phyloP scores from a whole-genome alignment of 768 basidiomycete species.

The Neoboletus magnificus region DNA sequence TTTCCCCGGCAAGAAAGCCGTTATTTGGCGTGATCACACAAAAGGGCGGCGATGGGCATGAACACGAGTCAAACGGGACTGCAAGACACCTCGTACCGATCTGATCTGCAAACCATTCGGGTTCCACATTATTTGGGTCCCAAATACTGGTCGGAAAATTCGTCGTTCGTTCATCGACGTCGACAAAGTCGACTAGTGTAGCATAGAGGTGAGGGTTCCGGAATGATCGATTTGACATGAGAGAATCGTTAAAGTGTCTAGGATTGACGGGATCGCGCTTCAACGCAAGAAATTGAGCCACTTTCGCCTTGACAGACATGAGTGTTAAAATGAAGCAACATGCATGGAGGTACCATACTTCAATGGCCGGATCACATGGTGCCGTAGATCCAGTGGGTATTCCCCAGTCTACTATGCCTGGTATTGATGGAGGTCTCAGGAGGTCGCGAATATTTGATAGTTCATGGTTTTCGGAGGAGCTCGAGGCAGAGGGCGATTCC shows the following conservation, averaged over 20 bases:
- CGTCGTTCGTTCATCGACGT: slow-evolving; percentile 83
- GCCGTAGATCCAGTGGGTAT: slow-evolving; percentile 58
- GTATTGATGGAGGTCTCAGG: slow-evolving; percentile 60
- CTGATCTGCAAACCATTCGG: slow-evolving; percentile 73
- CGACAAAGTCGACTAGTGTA: slow-evolving; percentile 92
- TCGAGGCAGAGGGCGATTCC: slow-evolving; percentile 8
- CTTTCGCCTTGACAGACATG: slow-evolving; percentile 57
- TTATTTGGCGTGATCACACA: slow-evolving; percentile 3
- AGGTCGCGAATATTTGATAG: slow-evolving; percentile 51
- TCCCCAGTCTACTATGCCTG: slow-evolving; percentile 70
- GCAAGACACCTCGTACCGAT: slow-evolving; percentile 57
- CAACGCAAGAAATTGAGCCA: slow-evolving; percentile 71
- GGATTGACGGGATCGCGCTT: slow-evolving; percentile 61
- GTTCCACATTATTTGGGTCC: slow-evolving; percentile 60
- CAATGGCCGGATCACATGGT: slow-evolving; percentile 59
- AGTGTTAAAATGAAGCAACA: background rate
- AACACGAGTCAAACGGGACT: slow-evolving; percentile 25
- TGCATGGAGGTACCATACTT: slow-evolving; percentile 38
- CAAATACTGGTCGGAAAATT: slow-evolving; percentile 77
- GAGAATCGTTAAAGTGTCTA: slow-evolving; percentile 92
- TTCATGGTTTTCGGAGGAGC: slow-evolving; percentile 41
- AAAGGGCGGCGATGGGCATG: slow-evolving; percentile 14
- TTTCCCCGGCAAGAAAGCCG: slow-evolving; percentile 1
- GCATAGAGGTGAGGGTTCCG: slow-evolving; percentile 96
- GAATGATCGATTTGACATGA: slow-evolving; percentile 91